A percentile compares a stretch with the other conserved stretches of the same genome.
These are phyloP conservation scores for Arxiozyma slooffiae DNA, from an alignment of 1,139 yeast species.

Conservation along the genomic window DNA sequence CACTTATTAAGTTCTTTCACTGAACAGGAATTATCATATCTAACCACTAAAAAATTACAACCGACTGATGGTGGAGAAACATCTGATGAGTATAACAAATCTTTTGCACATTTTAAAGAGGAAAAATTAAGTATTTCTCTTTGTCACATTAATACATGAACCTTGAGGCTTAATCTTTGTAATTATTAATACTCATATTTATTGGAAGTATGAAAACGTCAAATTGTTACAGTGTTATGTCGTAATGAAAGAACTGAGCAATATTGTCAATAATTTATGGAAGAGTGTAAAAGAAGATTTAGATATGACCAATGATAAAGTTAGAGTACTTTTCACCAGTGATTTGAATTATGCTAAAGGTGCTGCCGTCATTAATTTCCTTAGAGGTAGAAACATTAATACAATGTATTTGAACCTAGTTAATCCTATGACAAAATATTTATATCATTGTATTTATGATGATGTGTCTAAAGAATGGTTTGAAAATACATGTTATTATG, in stretches of 20 bases:
- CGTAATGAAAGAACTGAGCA: conserved; percentile 31
- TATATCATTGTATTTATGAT: conserved; percentile 33
- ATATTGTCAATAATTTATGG: conserved; percentile 25
- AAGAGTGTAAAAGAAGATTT: conserved; percentile 16
- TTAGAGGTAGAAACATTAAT: conserved; percentile 32
- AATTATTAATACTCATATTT: conserved; percentile 50
- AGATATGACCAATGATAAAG: conserved; percentile 22
- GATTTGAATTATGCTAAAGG: conserved; percentile 46
- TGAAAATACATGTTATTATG: conserved; percentile 43
- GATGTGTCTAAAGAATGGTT: conserved; percentile 32
- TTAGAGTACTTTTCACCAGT: conserved; percentile 36
- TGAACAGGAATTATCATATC: conserved; percentile 34
- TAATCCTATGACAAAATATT: conserved; percentile 29
- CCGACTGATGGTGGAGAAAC: conserved; percentile 28
- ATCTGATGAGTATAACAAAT: conserved; percentile 17
- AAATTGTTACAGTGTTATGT: conserved; percentile 46
- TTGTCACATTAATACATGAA: conserved; percentile 39
- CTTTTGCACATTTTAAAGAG: conserved; percentile 31
- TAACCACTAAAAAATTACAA: conserved; percentile 27
- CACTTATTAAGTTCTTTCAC: conserved; percentile 33
- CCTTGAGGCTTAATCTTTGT: conserved; percentile 34
- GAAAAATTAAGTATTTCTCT: conserved; percentile 47
- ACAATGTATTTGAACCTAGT: conserved; percentile 29
- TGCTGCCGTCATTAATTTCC: conserved; percentile 40
- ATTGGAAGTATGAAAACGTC: conserved; percentile 51